These are phyloP conservation scores for Nothopassalora personata DNA, from an alignment of 2,329 filamentous ascomycete species.

Conservation along the genomic window DNA sequence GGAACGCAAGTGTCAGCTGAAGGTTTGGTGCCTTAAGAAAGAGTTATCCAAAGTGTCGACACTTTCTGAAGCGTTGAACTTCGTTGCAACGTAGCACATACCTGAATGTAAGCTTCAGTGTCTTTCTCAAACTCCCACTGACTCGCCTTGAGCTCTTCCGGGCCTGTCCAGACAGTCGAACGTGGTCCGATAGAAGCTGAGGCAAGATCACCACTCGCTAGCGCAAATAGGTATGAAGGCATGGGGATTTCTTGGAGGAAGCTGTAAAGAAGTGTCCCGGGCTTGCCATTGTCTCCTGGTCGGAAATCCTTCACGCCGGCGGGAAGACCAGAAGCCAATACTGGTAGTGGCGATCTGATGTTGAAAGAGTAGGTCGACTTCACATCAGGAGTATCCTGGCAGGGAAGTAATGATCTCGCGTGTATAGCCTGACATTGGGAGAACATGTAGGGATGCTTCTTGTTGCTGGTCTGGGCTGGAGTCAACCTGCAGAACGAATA, in stretches of 20 bases:
- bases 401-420: conserved; percentile 87
- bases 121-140: conserved; percentile 89
- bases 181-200: conserved; percentile 81
- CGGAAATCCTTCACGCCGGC: conserved; percentile 49
- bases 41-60: no score
- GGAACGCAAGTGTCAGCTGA: no score
- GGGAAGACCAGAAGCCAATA: conserved; percentile 82
- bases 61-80: background rate
- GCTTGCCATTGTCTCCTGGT: conserved; percentile 49
- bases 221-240: conserved; percentile 88
- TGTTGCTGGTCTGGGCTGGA: conserved; percentile 88
- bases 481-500: conserved; percentile 49
- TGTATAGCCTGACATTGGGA: conserved; percentile 97
- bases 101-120: conserved; percentile 83
- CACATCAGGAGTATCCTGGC: conserved; percentile 94
- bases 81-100: background rate
- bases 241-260: conserved; percentile 92
- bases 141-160: conserved; percentile 75
- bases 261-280: conserved; percentile 61
- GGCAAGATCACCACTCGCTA: conserved; percentile 77
- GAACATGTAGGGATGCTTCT: conserved; percentile 96
- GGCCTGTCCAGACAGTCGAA: conserved; percentile 78
- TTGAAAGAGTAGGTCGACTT: conserved; percentile 93
- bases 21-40: no score
- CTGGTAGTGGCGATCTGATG: conserved; percentile 77